A percentile compares a stretch with the other conserved stretches of the same genome.
phyloP scores from a whole-genome alignment of 805 yeast genomes.

The Yarrowia phangngaensis region DNA sequence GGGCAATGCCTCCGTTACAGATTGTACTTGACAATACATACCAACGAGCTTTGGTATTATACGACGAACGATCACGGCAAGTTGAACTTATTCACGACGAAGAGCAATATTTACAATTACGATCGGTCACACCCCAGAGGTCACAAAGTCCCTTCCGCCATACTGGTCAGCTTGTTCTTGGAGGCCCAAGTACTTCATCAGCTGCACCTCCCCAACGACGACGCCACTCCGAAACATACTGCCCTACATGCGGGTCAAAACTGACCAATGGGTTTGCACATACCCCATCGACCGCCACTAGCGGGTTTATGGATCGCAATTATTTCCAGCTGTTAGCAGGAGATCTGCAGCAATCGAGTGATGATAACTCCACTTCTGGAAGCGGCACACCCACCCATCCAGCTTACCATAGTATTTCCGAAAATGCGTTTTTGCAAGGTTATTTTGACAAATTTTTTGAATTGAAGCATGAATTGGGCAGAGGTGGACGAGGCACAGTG shows the following conservation, averaged over 20 bases:
- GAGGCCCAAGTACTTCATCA: neutral
- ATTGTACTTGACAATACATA: conserved; percentile 22
- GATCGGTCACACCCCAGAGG: conserved; percentile 13
- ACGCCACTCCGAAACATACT: conserved; percentile 9
- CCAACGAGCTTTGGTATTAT: conserved; percentile 18
- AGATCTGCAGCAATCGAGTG: conserved; percentile 7
- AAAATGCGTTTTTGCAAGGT: conserved; percentile 66
- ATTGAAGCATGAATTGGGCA: conserved; percentile 58
- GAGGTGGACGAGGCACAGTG: conserved; percentile 83
- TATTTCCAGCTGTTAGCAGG: conserved; percentile 23
- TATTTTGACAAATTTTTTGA: conserved; percentile 67
- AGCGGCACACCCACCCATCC: neutral
- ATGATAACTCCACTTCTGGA: too few species aligned
- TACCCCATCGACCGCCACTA: neutral
- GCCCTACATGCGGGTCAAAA: conserved; percentile 16
- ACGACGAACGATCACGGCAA: conserved; percentile 7
- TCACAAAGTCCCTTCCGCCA: conserved; percentile 12
- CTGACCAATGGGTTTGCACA: conserved; percentile 4
- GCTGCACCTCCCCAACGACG: conserved; percentile 5
- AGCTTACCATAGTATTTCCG: conserved; percentile 31
- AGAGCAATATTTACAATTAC: conserved; percentile 9
- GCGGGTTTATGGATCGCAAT: conserved; percentile 12
- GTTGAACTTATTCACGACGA: conserved; percentile 17
- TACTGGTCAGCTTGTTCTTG: conserved; percentile 7
- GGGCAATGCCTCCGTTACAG: too few species aligned